These are phyloP conservation scores for Auricularia heimuer DNA, from an alignment of 768 basidiomycete species.

Conservation along the genomic window DNA sequence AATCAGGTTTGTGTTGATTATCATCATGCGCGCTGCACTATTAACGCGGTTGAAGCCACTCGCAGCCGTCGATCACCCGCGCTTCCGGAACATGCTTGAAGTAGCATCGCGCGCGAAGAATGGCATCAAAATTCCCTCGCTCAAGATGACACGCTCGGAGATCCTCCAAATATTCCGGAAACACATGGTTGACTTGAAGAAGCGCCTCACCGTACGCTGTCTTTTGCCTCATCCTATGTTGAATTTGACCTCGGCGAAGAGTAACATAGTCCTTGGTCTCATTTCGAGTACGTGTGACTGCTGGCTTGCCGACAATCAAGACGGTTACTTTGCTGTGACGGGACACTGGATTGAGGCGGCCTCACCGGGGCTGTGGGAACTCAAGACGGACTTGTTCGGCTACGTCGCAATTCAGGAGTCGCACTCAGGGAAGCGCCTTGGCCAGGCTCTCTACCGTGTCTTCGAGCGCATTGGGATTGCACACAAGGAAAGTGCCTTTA, in stretches of 20 bases:
- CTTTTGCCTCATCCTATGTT: neutral
- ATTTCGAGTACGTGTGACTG: constrained; percentile 30
- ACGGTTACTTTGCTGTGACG: constrained; percentile 32
- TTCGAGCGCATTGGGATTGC: neutral
- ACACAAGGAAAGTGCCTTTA: neutral
- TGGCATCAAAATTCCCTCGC: constrained; percentile 27
- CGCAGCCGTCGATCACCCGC: constrained; percentile 23
- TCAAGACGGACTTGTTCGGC: neutral
- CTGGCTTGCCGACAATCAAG: constrained; percentile 30
- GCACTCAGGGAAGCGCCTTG: constrained; percentile 2
- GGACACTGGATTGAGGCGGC: constrained; percentile 31
- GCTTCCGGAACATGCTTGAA: constrained; percentile 27
- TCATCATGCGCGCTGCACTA: neutral
- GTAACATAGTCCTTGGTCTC: constrained; percentile 14
- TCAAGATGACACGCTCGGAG: constrained; percentile 16
- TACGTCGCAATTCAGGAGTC: neutral
- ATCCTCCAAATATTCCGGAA: constrained; percentile 23
- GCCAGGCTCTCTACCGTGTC: neutral
- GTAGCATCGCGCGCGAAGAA: constrained; percentile 27
- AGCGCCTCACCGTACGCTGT: constrained; percentile 16
- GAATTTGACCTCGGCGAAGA: constrained; percentile 4
- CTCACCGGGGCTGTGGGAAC: neutral
- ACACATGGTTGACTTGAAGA: constrained; percentile 5
- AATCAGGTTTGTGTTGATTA: neutral
- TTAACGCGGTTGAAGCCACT: constrained; percentile 11